These are phyloP conservation scores for Colletotrichum spaethianum DNA, from an alignment of 2,329 filamentous ascomycete genomes.

Conservation along the genomic window DNA sequence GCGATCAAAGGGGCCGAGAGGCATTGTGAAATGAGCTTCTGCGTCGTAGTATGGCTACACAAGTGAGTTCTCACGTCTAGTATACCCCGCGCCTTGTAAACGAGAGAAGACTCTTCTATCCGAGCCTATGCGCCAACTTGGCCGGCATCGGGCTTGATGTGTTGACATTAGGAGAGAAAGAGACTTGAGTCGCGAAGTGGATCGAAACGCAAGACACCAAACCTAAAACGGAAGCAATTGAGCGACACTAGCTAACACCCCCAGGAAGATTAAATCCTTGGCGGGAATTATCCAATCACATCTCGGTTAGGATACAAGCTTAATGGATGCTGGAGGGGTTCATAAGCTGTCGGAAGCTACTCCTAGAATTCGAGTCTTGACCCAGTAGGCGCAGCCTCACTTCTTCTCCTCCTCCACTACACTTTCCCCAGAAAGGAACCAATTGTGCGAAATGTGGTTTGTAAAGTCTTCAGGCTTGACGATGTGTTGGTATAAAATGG, in stretches of 20 bases:
- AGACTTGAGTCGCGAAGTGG: background rate
- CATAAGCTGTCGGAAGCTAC: background rate
- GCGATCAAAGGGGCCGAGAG: conserved; percentile 52
- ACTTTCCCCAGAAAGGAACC: conserved; percentile 12
- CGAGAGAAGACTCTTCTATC: background rate
- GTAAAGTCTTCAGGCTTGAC: background rate
- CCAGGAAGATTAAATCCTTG: background rate
- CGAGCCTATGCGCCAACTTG: background rate
- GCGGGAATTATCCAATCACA: conserved; percentile 11
- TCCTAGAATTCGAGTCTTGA: background rate
- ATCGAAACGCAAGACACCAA: background rate
- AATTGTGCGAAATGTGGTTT: background rate
- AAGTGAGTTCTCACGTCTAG: background rate
- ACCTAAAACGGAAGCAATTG: conserved; percentile 36
- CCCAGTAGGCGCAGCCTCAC: conserved; percentile 4
- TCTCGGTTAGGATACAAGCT: background rate
- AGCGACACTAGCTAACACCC: conserved; percentile 33
- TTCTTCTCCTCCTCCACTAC: too few relatives aligned
- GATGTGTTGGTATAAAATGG: conserved; percentile 12
- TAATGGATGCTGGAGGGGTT: background rate
- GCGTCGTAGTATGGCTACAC: background rate
- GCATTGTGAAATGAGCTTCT: conserved; percentile 41
- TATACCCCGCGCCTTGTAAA: background rate
- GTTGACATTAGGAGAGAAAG: background rate
- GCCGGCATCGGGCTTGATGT: conserved; percentile 3